Percentiles rank a stretch among this genome's conserved stretches.
Conservation (phyloP, 306 rosid species). For the Castanea crenata region DNA sequence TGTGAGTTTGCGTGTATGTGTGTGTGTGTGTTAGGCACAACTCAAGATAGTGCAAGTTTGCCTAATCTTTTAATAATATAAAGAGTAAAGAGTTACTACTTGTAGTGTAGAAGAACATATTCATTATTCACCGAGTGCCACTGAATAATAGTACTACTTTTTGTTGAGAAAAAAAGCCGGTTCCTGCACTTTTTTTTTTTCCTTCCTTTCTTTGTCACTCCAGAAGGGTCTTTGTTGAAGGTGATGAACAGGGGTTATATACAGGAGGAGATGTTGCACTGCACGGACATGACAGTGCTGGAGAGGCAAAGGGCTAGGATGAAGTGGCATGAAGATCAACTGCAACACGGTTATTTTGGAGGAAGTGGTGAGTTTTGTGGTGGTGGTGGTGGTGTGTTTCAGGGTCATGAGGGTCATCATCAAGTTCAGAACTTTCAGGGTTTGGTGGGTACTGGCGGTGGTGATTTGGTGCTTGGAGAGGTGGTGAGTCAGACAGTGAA, state of each 20-base stretch:
- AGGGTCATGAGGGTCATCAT: not conserved
- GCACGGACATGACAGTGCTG: conserved; percentile 46
- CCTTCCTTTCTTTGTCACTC: not conserved
- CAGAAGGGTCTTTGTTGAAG: not conserved
- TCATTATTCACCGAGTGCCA: not conserved
- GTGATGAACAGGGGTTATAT: conserved; percentile 25
- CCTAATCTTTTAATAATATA: not conserved
- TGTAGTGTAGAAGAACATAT: too few species aligned
- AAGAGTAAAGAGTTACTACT: too few species aligned
- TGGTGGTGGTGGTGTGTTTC: conserved; percentile 16
- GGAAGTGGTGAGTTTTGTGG: conserved; percentile 31
- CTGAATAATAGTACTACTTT: too few species aligned
- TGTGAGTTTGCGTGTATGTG: not conserved
- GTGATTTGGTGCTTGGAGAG: conserved; percentile 31
- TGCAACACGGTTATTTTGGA: conserved; percentile 16
- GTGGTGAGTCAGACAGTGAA: conserved; percentile 37
- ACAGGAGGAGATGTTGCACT: conserved; percentile 44
- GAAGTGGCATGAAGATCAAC: conserved; percentile 29
- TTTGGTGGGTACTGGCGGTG: conserved; percentile 4
- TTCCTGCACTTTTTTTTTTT: not conserved
- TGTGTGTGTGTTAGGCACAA: conserved; percentile 6
- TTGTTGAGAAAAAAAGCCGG: not conserved
- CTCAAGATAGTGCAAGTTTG: conserved; percentile 4
- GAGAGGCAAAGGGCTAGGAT: conserved; percentile 46
- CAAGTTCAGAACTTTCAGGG: conserved; percentile 28